Conservation (phyloP, 1,139 yeast species). For the Debaryomyces subglobosus region DNA sequence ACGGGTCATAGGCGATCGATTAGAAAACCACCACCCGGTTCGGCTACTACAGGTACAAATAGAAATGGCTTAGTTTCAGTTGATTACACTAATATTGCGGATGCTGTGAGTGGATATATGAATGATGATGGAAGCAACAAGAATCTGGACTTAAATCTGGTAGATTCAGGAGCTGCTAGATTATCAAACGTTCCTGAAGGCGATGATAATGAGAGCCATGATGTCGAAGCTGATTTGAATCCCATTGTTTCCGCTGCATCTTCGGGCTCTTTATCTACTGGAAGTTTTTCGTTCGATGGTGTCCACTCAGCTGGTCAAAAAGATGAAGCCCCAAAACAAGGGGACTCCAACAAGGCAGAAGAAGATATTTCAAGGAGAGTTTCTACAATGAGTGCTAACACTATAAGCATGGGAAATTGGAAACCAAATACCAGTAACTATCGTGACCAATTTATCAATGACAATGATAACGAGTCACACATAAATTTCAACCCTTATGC, state of each 20-base stretch:
- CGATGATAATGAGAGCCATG: neutral
- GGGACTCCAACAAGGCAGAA: conserved; percentile 13
- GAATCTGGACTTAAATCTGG: conserved; percentile 7
- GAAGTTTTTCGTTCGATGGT: conserved; percentile 31
- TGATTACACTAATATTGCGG: conserved; percentile 31
- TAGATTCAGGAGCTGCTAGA: conserved; percentile 1
- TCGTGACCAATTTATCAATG: conserved; percentile 54
- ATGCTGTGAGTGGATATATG: conserved; percentile 29
- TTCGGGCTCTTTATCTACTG: conserved; percentile 45
- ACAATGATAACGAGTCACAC: conserved; percentile 46
- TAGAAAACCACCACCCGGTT: conserved; percentile 34
- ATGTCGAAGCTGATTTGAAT: conserved; percentile 19
- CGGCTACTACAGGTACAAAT: conserved; percentile 1
- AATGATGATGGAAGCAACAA: conserved; percentile 15
- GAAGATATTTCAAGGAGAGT: conserved; percentile 30
- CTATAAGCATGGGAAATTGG: conserved; percentile 56
- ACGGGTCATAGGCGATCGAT: conserved; percentile 38
- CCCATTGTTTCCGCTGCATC: conserved; percentile 29
- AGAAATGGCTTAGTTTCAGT: conserved; percentile 27
- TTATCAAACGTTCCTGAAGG: neutral
- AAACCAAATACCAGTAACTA: conserved; percentile 52
- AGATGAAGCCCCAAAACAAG: conserved; percentile 1
- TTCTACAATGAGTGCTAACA: conserved; percentile 41
- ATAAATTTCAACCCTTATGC: conserved; percentile 35
- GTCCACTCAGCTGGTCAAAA: neutral